Conservation (phyloP, 2,329 filamentous ascomycete genomes). For the Penicillium sp. region DNA sequence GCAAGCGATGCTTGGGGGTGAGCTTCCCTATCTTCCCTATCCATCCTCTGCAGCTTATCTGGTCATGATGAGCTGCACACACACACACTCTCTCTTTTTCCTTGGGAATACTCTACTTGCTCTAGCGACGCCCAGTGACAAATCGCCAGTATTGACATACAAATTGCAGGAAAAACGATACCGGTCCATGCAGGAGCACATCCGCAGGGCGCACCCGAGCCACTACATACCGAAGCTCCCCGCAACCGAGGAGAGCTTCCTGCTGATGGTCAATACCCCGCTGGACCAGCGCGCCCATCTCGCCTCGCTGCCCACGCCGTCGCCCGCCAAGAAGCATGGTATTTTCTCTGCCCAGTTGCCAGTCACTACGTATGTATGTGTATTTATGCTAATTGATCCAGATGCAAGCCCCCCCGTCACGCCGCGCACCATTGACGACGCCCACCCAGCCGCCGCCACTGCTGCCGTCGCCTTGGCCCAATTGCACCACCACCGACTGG, state of each 20-base stretch:
- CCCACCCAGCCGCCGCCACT: constrained; percentile 63
- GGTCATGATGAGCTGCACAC: no score
- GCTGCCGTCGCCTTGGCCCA: constrained; percentile 85
- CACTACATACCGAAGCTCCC: constrained; percentile 97
- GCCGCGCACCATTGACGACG: constrained; percentile 67
- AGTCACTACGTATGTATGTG: constrained; percentile 20
- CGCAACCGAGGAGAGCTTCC: constrained; percentile 95
- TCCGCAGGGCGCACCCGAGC: constrained; percentile 91
- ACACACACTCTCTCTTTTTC: background rate
- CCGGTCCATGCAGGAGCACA: constrained; percentile 99
- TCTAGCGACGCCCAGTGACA: constrained; percentile 7
- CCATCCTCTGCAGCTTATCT: no score
- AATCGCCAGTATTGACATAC: background rate
- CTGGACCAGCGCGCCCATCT: constrained; percentile 66
- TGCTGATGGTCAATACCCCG: constrained; percentile 90
- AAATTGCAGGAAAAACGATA: constrained; percentile 77
- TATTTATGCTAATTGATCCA: constrained; percentile 53
- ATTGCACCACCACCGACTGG: constrained; percentile 72
- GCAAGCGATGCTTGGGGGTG: constrained; percentile 96
- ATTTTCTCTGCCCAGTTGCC: constrained; percentile 23
- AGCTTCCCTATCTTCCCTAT: constrained; percentile 48
- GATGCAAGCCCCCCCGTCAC: constrained; percentile 67
- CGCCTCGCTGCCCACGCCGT: constrained; percentile 36
- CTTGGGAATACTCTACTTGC: background rate
- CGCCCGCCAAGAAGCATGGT: constrained; percentile 30